Conservation (phyloP, 805 yeast species). For the Priceomyces castillae region DNA sequence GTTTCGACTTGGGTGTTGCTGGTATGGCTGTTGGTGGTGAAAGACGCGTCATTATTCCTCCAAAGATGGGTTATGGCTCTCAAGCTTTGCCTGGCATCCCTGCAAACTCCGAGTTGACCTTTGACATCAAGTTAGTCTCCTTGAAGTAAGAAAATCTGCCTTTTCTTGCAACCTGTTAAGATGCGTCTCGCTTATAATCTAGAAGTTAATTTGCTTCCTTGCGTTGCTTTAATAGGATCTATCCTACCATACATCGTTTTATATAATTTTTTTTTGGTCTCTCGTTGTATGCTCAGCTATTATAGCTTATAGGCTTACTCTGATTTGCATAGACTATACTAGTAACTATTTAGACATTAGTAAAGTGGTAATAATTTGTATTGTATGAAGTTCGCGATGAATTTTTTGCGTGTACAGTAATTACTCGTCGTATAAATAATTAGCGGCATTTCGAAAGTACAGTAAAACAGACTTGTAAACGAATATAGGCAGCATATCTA, state of each 20-base stretch:
- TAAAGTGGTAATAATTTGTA: not conserved
- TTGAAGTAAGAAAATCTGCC: constrained; percentile 58
- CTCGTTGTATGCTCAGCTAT: not conserved
- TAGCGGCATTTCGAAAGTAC: constrained; percentile 18
- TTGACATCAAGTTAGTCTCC: constrained; percentile 90
- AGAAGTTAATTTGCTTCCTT: not conserved
- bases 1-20: constrained; percentile 98
- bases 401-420: not conserved
- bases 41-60: constrained; percentile 94
- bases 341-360: not conserved
- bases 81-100: constrained; percentile 96
- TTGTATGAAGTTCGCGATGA: not conserved
- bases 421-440: constrained; percentile 6
- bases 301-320: not conserved
- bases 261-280: not conserved
- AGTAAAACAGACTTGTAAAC: not conserved
- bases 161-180: not conserved
- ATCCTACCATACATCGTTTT: not conserved
- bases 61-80: constrained; percentile 95
- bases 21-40: constrained; percentile 99
- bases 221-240: not conserved
- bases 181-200: no score
- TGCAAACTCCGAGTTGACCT: constrained; percentile 92
- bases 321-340: constrained; percentile 1
- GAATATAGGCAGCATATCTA: not conserved